Percentiles rank a stretch among this genome's conserved stretches.
These are phyloP conservation scores for Diaporthe eres DNA, from an alignment of 2,329 filamentous ascomycete species.

Conservation along the genomic window DNA sequence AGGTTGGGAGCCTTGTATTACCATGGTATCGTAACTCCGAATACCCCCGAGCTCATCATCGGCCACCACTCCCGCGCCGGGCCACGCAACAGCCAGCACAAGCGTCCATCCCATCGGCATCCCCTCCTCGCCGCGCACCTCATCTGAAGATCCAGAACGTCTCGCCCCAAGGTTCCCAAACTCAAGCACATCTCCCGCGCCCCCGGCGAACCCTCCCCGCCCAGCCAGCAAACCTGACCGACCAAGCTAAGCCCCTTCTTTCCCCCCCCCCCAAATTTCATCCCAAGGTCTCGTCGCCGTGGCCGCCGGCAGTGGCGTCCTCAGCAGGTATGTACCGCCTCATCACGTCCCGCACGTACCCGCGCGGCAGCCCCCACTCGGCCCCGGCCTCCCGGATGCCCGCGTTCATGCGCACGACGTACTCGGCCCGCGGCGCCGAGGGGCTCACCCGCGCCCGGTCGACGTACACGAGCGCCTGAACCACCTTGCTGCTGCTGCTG, in stretches of 20 bases:
- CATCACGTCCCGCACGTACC: constrained; percentile 68
- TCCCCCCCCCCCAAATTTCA: background rate
- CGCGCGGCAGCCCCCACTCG: constrained; percentile 63
- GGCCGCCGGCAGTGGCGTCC: background rate
- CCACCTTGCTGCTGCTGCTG: background rate
- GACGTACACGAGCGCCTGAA: constrained; percentile 70
- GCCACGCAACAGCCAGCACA: background rate
- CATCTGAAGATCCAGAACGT: constrained; percentile 30
- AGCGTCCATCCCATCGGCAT: background rate
- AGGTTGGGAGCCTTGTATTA: background rate
- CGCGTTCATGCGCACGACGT: constrained; percentile 73
- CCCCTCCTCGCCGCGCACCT: constrained; percentile 13
- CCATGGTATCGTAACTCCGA: background rate
- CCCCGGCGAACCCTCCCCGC: background rate
- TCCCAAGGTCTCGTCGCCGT: background rate
- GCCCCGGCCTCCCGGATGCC: constrained; percentile 72
- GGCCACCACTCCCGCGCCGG: background rate
- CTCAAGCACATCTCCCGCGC: background rate
- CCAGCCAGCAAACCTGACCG: background rate
- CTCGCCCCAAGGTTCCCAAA: constrained; percentile 11
- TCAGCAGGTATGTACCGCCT: constrained; percentile 56
- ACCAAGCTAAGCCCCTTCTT: background rate
- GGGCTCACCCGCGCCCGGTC: constrained; percentile 58
- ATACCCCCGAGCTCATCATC: background rate
- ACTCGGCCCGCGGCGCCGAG: constrained; percentile 64